phyloP scores from a whole-genome alignment of 768 basidiomycete genomes.

The Artomyces pyxidatus region DNA sequence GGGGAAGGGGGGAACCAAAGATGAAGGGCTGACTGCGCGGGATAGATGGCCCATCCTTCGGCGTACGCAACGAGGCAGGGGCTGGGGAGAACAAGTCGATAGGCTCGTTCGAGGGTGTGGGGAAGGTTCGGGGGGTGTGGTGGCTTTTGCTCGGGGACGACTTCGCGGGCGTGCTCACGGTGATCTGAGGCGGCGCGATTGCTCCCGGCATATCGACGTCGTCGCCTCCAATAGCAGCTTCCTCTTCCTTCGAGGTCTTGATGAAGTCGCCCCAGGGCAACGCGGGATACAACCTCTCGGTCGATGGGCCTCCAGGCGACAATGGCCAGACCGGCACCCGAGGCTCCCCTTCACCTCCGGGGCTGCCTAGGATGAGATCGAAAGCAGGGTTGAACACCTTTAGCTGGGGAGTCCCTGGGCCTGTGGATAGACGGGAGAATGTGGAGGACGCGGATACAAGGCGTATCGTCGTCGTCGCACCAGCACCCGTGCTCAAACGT shows the following conservation, averaged over 20 bases:
- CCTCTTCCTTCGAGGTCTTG: constrained; percentile 21
- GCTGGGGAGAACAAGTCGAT: constrained; percentile 36
- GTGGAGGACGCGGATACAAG: constrained; percentile 27
- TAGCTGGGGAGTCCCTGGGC: constrained; percentile 49
- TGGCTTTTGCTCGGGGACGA: background rate
- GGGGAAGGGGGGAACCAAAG: constrained; percentile 70
- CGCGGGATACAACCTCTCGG: constrained; percentile 31
- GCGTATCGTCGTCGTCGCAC: constrained; percentile 35
- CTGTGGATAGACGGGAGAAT: constrained; percentile 3
- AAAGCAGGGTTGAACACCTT: constrained; percentile 60
- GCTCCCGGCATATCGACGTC: constrained; percentile 31
- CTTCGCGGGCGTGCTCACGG: constrained; percentile 19
- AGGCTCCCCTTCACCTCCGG: constrained; percentile 20
- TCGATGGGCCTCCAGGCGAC: constrained; percentile 23
- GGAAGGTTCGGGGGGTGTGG: constrained; percentile 17
- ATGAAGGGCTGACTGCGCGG: constrained; percentile 47
- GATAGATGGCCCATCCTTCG: constrained; percentile 11
- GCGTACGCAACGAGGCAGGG: constrained; percentile 15
- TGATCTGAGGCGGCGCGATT: constrained; percentile 15
- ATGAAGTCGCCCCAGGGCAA: constrained; percentile 26
- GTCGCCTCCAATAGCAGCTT: constrained; percentile 24
- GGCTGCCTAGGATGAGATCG: constrained; percentile 57
- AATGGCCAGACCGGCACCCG: constrained; percentile 32
- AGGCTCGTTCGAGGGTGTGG: constrained; percentile 25
- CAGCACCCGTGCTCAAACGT: constrained; percentile 47